These are phyloP conservation scores for Aureobasidium subglaciale DNA, from an alignment of 2,329 filamentous ascomycete species.

Conservation along the genomic window DNA sequence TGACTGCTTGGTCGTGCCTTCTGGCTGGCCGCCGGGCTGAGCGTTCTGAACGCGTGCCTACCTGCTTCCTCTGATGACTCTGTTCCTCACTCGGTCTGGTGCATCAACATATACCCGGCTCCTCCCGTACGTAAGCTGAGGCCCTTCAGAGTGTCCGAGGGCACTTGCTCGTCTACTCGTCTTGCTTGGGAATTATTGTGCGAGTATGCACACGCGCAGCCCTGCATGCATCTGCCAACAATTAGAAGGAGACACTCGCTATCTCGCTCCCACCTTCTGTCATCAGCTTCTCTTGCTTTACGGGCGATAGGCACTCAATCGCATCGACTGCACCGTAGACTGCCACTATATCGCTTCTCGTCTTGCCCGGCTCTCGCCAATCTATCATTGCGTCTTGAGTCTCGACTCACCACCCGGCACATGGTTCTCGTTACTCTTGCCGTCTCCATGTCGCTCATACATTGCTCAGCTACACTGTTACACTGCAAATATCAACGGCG, in stretches of 20 bases:
- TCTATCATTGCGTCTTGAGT: neutral
- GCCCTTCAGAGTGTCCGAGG: neutral
- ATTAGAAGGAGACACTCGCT: neutral
- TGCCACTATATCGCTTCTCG: neutral
- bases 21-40: neutral
- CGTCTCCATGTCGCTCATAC: neutral
- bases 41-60: neutral
- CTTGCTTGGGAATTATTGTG: neutral
- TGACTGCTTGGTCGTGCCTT: neutral
- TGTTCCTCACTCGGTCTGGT: neutral
- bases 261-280: neutral
- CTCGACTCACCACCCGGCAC: neutral
- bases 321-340: neutral
- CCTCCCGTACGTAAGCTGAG: neutral
- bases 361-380: neutral
- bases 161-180: neutral
- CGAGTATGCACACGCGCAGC: constrained; percentile 1
- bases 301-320: constrained; percentile 1
- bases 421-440: neutral
- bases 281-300: neutral
- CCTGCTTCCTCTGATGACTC: neutral
- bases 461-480: neutral
- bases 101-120: neutral
- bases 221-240: constrained; percentile 8
- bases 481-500: neutral